These are phyloP conservation scores for Thalassia testudinum DNA, from an alignment of 116 monocot genomes.

Conservation along the genomic window DNA sequence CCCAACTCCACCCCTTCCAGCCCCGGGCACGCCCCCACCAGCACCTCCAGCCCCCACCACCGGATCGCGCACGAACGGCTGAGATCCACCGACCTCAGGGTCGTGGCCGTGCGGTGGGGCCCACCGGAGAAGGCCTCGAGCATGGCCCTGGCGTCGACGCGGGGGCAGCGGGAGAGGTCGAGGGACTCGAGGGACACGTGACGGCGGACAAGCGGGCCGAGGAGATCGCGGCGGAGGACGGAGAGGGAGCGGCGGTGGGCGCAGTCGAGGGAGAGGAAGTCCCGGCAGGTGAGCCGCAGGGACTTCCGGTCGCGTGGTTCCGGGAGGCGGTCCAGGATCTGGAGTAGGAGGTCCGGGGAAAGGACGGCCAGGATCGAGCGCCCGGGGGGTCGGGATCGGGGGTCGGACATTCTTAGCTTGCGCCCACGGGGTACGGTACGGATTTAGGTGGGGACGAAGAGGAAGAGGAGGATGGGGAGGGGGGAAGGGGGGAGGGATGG, in stretches of 20 bases:
- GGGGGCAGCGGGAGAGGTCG: slow-evolving; percentile 52
- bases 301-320: slow-evolving; percentile 37
- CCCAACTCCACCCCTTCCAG: slow-evolving; percentile 62
- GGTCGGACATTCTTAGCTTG: background rate
- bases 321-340: slow-evolving; percentile 34
- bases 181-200: slow-evolving; percentile 17
- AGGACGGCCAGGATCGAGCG: slow-evolving; percentile 22
- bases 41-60: slow-evolving; percentile 58
- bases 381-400: background rate
- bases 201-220: slow-evolving; percentile 13
- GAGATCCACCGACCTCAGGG: slow-evolving; percentile 27
- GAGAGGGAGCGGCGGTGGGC: slow-evolving; percentile 7
- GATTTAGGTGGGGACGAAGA: slow-evolving; percentile 53
- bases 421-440: background rate
- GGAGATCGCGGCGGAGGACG: slow-evolving; percentile 29
- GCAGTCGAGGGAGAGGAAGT: slow-evolving; percentile 28
- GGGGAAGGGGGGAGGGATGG: slow-evolving; percentile 43
- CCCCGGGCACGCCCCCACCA: slow-evolving; percentile 34
- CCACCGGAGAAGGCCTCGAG: slow-evolving; percentile 7
- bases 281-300: slow-evolving; percentile 42
- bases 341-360: slow-evolving; percentile 41
- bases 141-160: slow-evolving; percentile 29
- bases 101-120: background rate
- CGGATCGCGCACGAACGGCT: slow-evolving; percentile 37
- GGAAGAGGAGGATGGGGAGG: slow-evolving; percentile 71